Conservation (phyloP, 2,329 filamentous ascomycete genomes). For the Massarina eburnea region DNA sequence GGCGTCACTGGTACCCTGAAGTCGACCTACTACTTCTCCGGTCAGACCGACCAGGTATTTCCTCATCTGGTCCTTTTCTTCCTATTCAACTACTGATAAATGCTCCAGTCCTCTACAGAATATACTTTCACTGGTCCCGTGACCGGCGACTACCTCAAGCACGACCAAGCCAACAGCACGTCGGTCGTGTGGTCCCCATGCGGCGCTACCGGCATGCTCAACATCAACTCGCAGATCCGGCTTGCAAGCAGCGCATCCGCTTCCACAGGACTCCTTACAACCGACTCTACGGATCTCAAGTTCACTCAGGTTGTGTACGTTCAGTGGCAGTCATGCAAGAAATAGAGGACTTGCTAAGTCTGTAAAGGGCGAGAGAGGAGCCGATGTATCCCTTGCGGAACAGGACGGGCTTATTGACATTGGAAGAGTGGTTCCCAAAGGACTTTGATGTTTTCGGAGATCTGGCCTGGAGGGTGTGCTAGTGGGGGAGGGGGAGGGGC, state of each 20-base stretch:
- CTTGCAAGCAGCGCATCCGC: conserved; percentile 34
- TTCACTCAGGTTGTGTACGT: conserved; percentile 49
- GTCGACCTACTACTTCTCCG: conserved; percentile 59
- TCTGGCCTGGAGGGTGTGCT: conserved; percentile 8
- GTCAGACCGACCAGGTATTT: conserved; percentile 45
- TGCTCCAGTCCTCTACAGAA: conserved; percentile 37
- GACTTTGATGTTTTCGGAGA: conserved; percentile 3
- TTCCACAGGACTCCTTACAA: conserved; percentile 47
- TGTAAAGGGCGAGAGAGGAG: neutral
- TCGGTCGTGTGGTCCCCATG: conserved; percentile 57
- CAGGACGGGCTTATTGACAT: conserved; percentile 3
- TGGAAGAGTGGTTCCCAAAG: conserved; percentile 3
- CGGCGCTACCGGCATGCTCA: conserved; percentile 52
- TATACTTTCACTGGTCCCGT: conserved; percentile 46
- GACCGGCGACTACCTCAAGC: conserved; percentile 43
- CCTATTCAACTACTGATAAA: neutral
- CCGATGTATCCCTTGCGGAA: neutral
- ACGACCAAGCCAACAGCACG: conserved; percentile 46
- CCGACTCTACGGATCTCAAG: conserved; percentile 54
- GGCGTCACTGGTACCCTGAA: conserved; percentile 53
- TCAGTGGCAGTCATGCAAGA: conserved; percentile 47
- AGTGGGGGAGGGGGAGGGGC: neutral
- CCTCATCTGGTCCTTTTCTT: neutral
- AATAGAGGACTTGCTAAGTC: conserved; percentile 12
- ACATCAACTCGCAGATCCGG: conserved; percentile 57